Percentiles rank a stretch among this genome's conserved stretches.
Conservation (phyloP, 116 monocot genomes). For the Dioscorea cayenensis region DNA sequence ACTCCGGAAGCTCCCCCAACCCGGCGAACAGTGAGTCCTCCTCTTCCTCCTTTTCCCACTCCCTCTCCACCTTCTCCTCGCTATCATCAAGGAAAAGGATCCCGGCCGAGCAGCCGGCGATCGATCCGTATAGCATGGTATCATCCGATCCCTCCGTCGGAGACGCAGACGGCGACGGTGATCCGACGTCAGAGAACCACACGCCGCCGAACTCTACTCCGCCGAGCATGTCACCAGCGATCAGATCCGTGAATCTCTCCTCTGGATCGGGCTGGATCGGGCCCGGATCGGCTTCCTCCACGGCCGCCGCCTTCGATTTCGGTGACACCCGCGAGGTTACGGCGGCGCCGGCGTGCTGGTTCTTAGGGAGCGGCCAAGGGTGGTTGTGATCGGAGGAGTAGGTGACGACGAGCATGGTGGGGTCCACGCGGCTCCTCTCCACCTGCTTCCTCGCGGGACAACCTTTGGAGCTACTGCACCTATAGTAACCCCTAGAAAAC, state of each 20-base stretch:
- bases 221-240: neutral
- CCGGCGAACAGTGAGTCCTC: slow-evolving; percentile 44
- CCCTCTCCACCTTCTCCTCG: neutral
- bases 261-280: neutral
- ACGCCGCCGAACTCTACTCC: neutral
- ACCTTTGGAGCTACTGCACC: slow-evolving; percentile 13
- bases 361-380: slow-evolving; percentile 9
- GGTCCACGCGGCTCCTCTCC: slow-evolving; percentile 10
- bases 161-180: neutral
- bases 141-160: slow-evolving; percentile 1
- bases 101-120: neutral
- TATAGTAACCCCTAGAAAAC: slow-evolving; percentile 6
- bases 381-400: slow-evolving; percentile 15
- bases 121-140: slow-evolving; percentile 2
- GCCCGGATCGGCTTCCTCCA: neutral
- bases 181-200: slow-evolving; percentile 11
- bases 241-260: slow-evolving; percentile 11
- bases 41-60: slow-evolving; percentile 6
- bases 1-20: slow-evolving; percentile 46
- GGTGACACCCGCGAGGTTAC: neutral
- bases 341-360: neutral
- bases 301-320: neutral
- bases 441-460: slow-evolving; percentile 15
- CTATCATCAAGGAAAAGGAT: neutral
- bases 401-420: slow-evolving; percentile 14